These are phyloP conservation scores for Tetrastigma voinierianum DNA, from an alignment of 164 flowering plant species.

Conservation along the genomic window DNA sequence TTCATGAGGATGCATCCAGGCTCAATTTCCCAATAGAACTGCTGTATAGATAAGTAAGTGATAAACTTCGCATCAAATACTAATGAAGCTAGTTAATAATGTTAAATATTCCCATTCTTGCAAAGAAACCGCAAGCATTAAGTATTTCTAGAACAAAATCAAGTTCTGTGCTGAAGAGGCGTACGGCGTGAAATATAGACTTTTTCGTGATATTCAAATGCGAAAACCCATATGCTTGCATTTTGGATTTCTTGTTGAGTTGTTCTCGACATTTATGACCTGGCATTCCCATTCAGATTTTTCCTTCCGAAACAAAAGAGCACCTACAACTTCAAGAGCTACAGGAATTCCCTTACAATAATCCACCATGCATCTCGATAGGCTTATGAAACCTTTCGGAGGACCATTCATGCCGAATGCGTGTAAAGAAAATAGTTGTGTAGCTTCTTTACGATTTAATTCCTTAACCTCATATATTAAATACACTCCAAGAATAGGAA, in stretches of 20 bases:
- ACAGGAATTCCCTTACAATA: constrained; percentile 7
- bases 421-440: neutral
- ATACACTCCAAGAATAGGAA: neutral
- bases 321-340: constrained; percentile 5
- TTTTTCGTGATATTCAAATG: neutral
- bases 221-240: neutral
- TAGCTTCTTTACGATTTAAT: neutral
- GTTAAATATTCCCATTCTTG: constrained; percentile 1
- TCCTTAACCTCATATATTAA: neutral
- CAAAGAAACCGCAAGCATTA: neutral
- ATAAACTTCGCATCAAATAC: too few relatives aligned
- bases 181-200: constrained; percentile 8
- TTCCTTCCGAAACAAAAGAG: neutral
- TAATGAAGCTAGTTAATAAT: neutral
- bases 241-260: neutral
- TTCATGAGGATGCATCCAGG: neutral
- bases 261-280: too few relatives aligned
- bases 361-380: neutral
- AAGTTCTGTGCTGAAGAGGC: constrained; percentile 8
- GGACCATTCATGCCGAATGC: neutral
- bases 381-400: neutral
- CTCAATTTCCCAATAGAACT: constrained; percentile 12
- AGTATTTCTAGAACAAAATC: neutral
- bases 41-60: constrained; percentile 6
- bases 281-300: neutral